Evolutionary conservation across 2,329 filamentous ascomycete genomes (phyloP).

Genomic region (Aspergillus amoenus): DNA sequence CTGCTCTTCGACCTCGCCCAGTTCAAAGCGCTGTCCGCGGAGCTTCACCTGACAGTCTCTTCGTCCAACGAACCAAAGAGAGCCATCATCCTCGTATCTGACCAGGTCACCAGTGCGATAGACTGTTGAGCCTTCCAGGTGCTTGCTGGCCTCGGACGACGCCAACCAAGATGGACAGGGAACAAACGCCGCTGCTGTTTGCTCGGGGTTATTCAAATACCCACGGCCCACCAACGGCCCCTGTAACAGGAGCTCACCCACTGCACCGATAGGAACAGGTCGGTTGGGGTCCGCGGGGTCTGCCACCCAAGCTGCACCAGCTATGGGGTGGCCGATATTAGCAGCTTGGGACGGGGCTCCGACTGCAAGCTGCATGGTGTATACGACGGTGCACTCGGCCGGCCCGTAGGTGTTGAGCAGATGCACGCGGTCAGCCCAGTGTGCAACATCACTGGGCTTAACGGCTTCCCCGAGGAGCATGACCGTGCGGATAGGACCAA

Average conservation of each 20-base stretch:
- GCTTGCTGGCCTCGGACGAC: not conserved
- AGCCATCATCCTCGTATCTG: not conserved
- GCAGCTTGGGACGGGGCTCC: not conserved
- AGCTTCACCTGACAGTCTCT: not conserved
- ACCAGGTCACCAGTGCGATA: not conserved
- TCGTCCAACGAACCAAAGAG: not conserved
- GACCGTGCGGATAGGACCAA: not conserved
- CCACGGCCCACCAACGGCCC: conserved; percentile 55
- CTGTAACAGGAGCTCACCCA: conserved; percentile 27
- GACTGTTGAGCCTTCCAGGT: not conserved
- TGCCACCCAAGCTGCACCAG: not conserved
- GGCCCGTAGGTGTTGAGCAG: conserved; percentile 4
- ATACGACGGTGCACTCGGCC: not conserved
- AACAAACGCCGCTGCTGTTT: not conserved
- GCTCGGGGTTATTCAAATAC: conserved; percentile 51
- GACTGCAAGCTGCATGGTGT: not conserved
- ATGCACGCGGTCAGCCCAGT: not conserved
- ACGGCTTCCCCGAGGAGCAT: not conserved
- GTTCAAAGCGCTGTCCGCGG: not conserved
- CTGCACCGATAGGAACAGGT: conserved; percentile 51
- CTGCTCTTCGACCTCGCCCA: not conserved
- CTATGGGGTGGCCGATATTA: not conserved
- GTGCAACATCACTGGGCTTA: conserved; percentile 4
- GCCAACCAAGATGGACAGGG: not conserved
- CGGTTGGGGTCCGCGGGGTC: conserved; percentile 42